Percentiles rank a stretch among this genome's conserved stretches.
Evolutionary conservation across 2,329 filamentous ascomycete genomes (phyloP).

Genomic region (Botrytis sinoallii): DNA sequence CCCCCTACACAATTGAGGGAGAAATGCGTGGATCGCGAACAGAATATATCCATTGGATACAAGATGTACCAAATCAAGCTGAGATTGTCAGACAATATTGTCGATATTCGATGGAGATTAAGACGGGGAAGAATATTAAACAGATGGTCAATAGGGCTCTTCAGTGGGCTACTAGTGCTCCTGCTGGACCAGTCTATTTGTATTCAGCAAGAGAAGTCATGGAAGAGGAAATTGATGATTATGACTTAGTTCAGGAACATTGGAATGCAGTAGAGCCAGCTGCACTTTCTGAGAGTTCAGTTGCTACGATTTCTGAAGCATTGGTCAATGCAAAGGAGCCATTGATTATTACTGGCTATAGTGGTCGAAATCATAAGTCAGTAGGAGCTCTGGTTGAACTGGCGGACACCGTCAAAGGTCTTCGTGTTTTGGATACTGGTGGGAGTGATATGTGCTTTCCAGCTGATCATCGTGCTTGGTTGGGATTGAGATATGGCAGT

Average conservation of each 20-base stretch:
- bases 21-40: conserved; percentile 67
- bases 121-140: conserved; percentile 69
- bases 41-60: conserved; percentile 78
- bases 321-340: conserved; percentile 63
- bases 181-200: conserved; percentile 68
- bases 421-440: conserved; percentile 72
- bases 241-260: conserved; percentile 53
- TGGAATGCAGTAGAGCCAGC: conserved; percentile 61
- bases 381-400: conserved; percentile 62
- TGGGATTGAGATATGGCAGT: conserved; percentile 70
- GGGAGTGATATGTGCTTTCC: conserved; percentile 82
- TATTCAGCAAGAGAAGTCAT: conserved; percentile 65
- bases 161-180: conserved; percentile 67
- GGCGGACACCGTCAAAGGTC: conserved; percentile 63
- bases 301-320: conserved; percentile 55
- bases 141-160: conserved; percentile 71
- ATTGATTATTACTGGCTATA: conserved; percentile 68
- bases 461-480: conserved; percentile 62
- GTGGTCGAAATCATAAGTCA: conserved; percentile 63
- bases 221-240: conserved; percentile 65
- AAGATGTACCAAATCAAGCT: conserved; percentile 73
- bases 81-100: conserved; percentile 72
- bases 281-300: conserved; percentile 52
- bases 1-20: conserved; percentile 68
- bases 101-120: conserved; percentile 67